Evolutionary conservation across 176 grass and related monocot genomes (phyloP).

Genomic region (Triticum monococcum): DNA sequence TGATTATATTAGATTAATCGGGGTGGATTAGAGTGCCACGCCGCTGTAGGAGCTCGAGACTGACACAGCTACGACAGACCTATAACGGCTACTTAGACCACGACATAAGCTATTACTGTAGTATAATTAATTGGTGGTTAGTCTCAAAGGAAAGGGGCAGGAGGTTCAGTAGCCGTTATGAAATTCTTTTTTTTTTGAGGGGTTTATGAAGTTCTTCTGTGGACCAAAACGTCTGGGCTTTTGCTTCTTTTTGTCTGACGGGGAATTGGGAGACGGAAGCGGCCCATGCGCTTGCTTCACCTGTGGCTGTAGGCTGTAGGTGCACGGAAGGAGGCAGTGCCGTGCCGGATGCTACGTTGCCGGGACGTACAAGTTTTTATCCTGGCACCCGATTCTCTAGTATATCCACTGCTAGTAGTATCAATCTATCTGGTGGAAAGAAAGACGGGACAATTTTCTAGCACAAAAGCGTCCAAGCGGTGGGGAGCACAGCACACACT

Average conservation of each 20-base stretch:
- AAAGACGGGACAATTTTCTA: slow-evolving; percentile 23
- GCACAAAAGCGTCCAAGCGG: neutral
- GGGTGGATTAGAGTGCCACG: neutral
- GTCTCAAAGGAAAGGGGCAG: neutral
- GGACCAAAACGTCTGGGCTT: no score
- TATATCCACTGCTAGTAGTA: neutral
- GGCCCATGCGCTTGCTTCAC: neutral
- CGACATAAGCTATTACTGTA: neutral
- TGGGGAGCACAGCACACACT: neutral
- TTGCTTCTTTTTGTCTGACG: neutral
- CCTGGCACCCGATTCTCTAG: neutral
- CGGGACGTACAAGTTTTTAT: neutral
- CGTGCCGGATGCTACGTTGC: neutral
- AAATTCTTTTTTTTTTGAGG: no score
- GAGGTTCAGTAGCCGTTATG: neutral
- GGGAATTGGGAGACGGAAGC: neutral
- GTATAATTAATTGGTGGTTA: neutral
- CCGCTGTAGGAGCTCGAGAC: neutral
- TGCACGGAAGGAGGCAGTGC: neutral
- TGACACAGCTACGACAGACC: neutral
- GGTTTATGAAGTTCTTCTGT: no score
- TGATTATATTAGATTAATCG: neutral
- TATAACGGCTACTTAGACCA: slow-evolving; percentile 1
- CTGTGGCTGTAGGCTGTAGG: neutral
- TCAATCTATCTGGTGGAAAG: neutral